Conservation (phyloP, 495 filamentous ascomycete genomes). For the Penicillium crystallinum region DNA sequence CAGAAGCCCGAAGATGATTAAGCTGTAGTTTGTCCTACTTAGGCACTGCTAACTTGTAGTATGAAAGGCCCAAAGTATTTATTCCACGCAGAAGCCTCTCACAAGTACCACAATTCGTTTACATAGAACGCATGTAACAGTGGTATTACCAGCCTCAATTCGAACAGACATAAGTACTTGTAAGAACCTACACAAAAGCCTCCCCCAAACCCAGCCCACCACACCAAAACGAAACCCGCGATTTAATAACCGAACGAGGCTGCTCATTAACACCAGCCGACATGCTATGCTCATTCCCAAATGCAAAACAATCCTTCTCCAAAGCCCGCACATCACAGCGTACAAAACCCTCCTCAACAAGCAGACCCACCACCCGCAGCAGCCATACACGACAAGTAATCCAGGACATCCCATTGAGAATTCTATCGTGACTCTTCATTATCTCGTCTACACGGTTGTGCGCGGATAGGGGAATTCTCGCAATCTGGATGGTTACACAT, state of each 20-base stretch:
- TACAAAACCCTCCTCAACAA: neutral
- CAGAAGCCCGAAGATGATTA: no score
- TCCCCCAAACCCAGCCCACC: no score
- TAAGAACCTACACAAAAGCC: no score
- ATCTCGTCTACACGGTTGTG: neutral
- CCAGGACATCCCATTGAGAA: neutral
- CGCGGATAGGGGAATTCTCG: neutral
- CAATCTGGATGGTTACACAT: neutral
- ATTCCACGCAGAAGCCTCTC: no score
- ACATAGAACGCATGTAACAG: no score
- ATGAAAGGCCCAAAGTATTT: no score
- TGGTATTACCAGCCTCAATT: no score
- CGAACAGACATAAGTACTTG: no score
- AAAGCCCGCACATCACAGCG: neutral
- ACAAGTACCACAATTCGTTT: no score
- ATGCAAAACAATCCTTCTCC: neutral
- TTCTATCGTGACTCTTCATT: neutral
- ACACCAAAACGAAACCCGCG: neutral
- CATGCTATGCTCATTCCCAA: neutral
- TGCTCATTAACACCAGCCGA: neutral
- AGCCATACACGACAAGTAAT: neutral
- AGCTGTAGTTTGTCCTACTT: no score
- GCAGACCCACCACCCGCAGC: neutral
- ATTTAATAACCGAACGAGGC: neutral
- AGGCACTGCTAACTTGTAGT: no score